Evolutionary conservation across 164 flowering plant genomes (phyloP).

Genomic region (Buxus sempervirens): DNA sequence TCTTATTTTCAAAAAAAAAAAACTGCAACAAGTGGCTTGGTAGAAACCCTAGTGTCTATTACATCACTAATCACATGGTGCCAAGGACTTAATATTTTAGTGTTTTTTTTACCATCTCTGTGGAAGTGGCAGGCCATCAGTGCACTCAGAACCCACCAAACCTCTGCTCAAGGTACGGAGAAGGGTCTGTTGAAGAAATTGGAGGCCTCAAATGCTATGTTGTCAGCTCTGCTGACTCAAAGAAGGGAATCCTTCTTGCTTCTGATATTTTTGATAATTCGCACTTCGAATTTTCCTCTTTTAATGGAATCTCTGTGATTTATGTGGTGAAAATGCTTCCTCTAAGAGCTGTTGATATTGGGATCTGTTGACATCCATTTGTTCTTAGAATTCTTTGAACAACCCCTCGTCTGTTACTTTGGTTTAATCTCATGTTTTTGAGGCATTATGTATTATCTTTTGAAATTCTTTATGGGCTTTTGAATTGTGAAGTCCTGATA

Average conservation of each 20-base stretch:
- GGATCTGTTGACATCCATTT: too few species aligned
- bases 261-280: constrained; percentile 30
- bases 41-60: too few species aligned
- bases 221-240: constrained; percentile 21
- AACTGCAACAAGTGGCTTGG: too few species aligned
- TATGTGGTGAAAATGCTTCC: background rate
- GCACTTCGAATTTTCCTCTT: background rate
- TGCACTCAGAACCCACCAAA: background rate
- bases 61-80: too few species aligned
- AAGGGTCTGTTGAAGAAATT: constrained; percentile 21
- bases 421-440: background rate
- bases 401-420: background rate
- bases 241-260: constrained; percentile 27
- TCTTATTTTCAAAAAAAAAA: too few species aligned
- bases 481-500: background rate
- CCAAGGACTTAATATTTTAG: too few species aligned
- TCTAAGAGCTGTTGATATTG: background rate
- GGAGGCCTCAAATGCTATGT: constrained; percentile 30
- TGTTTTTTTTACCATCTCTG: too few species aligned
- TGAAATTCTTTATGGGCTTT: background rate
- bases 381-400: too few species aligned
- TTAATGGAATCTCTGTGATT: background rate
- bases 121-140: background rate
- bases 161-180: constrained; percentile 12
- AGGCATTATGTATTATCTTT: background rate